phyloP scores from a whole-genome alignment of 2,329 filamentous ascomycete species.

The Aspergillus glaucus region DNA sequence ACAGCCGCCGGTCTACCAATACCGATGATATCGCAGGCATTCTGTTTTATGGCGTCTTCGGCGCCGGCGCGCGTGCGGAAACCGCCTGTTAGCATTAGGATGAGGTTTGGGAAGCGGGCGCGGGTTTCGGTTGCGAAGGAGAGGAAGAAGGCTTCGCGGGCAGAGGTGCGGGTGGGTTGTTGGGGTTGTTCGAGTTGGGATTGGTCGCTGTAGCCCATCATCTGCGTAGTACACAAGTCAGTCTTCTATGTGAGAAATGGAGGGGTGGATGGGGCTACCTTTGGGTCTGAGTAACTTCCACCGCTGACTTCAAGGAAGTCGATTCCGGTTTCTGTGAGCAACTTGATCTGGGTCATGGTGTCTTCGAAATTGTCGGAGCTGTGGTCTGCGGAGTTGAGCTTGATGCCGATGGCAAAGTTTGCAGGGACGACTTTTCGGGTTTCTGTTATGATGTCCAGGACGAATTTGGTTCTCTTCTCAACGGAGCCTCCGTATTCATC shows the following conservation, averaged over 20 bases:
- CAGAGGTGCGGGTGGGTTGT: constrained; percentile 41
- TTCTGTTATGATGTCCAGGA: constrained; percentile 40
- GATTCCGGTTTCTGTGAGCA: constrained; percentile 39
- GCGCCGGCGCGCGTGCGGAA: constrained; percentile 52
- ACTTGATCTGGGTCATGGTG: constrained; percentile 52
- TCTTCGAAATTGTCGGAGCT: constrained; percentile 38
- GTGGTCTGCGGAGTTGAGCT: constrained; percentile 48
- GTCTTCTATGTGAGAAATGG: not conserved
- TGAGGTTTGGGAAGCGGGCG: constrained; percentile 37
- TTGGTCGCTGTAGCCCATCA: constrained; percentile 24
- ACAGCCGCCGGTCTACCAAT: constrained; percentile 44
- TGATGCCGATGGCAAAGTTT: constrained; percentile 44
- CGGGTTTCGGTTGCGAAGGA: constrained; percentile 55
- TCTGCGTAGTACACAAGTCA: constrained; percentile 11
- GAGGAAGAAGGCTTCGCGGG: constrained; percentile 62
- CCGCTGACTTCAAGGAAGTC: constrained; percentile 66
- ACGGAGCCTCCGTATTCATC: constrained; percentile 45
- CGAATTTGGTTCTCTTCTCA: constrained; percentile 41
- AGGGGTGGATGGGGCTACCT: constrained; percentile 25
- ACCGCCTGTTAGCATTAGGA: constrained; percentile 57
- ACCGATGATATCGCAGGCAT: constrained; percentile 47
- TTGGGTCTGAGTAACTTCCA: constrained; percentile 52
- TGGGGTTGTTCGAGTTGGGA: constrained; percentile 12
- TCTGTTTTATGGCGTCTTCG: constrained; percentile 41
- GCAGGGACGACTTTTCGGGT: constrained; percentile 37